A percentile compares a stretch with the other conserved stretches of the same genome.
phyloP scores from a whole-genome alignment of 2,329 filamentous ascomycete species.

The Botrytis fabae region DNA sequence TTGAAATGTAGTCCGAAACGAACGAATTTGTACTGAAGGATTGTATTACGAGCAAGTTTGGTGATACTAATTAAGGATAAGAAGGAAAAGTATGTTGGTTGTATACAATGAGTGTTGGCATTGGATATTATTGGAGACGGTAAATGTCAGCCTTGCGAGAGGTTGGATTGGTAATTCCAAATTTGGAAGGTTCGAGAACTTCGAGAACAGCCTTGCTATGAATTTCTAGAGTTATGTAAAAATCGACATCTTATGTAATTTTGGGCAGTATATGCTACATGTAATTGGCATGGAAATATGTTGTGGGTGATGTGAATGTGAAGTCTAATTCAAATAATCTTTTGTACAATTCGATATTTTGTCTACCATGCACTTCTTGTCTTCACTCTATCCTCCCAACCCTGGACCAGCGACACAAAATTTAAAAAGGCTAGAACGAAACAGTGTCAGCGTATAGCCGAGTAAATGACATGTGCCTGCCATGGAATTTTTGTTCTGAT shows the following conservation, averaged over 20 bases:
- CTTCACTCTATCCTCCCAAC: not conserved
- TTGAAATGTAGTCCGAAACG: not conserved
- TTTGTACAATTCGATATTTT: conserved; percentile 24
- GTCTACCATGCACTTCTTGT: conserved; percentile 14
- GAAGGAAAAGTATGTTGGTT: not conserved
- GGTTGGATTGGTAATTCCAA: conserved; percentile 14
- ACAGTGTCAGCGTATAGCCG: not conserved
- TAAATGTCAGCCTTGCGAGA: conserved; percentile 8
- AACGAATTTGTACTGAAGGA: not conserved
- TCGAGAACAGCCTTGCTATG: not conserved
- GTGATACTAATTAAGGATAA: not conserved
- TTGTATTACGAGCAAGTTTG: not conserved
- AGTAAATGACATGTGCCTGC: not conserved
- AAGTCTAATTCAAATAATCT: conserved; percentile 22
- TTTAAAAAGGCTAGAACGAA: conserved; percentile 20
- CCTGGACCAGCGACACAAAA: not conserved
- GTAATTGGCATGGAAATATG: not conserved
- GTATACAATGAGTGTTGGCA: not conserved
- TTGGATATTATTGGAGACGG: not conserved
- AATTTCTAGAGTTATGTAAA: not conserved
- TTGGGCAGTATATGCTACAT: not conserved
- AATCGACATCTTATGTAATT: not conserved
- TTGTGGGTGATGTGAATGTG: conserved; percentile 1
- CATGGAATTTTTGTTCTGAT: not conserved
- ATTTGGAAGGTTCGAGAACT: conserved; percentile 17